Evolutionary conservation across 495 filamentous ascomycete genomes (phyloP).

Genomic region (Aspergillus bertholletiae): DNA sequence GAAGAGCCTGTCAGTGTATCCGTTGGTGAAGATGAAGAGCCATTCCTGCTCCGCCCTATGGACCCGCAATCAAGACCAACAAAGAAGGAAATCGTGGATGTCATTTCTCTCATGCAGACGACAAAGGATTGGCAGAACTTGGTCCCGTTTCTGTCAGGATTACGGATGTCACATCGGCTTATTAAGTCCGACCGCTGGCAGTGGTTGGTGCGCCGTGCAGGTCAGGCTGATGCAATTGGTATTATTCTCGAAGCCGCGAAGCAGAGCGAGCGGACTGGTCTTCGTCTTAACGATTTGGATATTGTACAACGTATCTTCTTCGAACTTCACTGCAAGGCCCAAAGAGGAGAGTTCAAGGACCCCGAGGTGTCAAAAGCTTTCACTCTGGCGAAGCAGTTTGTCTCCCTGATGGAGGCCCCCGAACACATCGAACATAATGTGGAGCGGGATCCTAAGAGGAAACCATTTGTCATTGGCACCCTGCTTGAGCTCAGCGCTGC

Average conservation of each 20-base stretch:
- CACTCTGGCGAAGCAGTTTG: constrained; percentile 43
- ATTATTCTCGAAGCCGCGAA: constrained; percentile 53
- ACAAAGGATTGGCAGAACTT: constrained; percentile 60
- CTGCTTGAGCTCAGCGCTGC: constrained; percentile 44
- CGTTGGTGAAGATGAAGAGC: constrained; percentile 51
- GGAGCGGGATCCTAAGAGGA: constrained; percentile 27
- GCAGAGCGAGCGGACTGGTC: constrained; percentile 42
- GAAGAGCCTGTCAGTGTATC: constrained; percentile 58
- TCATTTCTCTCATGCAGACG: constrained; percentile 47
- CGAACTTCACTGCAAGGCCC: constrained; percentile 46
- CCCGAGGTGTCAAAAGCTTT: constrained; percentile 31
- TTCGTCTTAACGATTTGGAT: constrained; percentile 40
- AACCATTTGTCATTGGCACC: constrained; percentile 40
- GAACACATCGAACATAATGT: constrained; percentile 28
- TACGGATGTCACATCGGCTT: constrained; percentile 38
- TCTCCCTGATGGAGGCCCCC: constrained; percentile 48
- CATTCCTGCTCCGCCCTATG: constrained; percentile 49
- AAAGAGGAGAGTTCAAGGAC: constrained; percentile 39
- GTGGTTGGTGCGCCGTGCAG: constrained; percentile 41
- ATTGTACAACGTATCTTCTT: constrained; percentile 47
- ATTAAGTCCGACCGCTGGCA: constrained; percentile 25
- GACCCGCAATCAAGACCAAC: constrained; percentile 35
- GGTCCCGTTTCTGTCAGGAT: constrained; percentile 52
- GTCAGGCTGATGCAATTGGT: constrained; percentile 33
- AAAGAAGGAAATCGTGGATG: constrained; percentile 27